A percentile compares a stretch with the other conserved stretches of the same genome.
These are phyloP conservation scores for Rubus idaeus DNA, from an alignment of 306 rosid species.

Conservation along the genomic window DNA sequence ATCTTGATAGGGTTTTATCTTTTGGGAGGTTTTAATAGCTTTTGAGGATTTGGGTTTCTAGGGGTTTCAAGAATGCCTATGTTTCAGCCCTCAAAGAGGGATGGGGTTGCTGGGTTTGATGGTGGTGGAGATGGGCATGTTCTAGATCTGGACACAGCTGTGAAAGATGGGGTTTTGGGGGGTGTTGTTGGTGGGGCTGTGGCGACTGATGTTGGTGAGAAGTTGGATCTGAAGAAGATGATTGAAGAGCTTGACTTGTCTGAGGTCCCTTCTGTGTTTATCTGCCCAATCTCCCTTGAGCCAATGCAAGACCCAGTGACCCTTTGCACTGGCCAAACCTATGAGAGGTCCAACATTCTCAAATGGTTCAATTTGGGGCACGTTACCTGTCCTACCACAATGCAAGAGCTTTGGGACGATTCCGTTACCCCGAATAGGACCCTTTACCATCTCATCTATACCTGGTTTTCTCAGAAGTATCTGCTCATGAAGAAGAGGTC, in stretches of 20 bases:
- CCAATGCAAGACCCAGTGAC: slow-evolving; percentile 90
- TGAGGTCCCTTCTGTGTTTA: slow-evolving; percentile 69
- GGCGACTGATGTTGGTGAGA: slow-evolving; percentile 44
- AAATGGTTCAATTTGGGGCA: slow-evolving; percentile 76
- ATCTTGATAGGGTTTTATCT: not conserved
- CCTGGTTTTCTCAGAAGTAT: slow-evolving; percentile 79
- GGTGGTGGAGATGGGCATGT: slow-evolving; percentile 70
- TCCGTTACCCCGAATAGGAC: slow-evolving; percentile 68
- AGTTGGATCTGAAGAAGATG: slow-evolving; percentile 76
- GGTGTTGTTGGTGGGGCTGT: slow-evolving; percentile 52
- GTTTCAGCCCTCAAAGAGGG: slow-evolving; percentile 59
- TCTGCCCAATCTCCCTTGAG: slow-evolving; percentile 81
- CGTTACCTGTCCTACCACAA: slow-evolving; percentile 73
- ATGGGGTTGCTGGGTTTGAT: slow-evolving; percentile 50
- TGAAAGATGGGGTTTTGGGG: slow-evolving; percentile 68
- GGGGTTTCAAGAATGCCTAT: slow-evolving; percentile 57
- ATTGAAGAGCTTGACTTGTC: slow-evolving; percentile 66
- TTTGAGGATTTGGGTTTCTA: slow-evolving; percentile 20
- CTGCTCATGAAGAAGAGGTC: slow-evolving; percentile 67
- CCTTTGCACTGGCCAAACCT: slow-evolving; percentile 80
- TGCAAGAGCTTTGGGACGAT: slow-evolving; percentile 93
- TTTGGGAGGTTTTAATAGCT: slow-evolving; percentile 5
- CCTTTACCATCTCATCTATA: slow-evolving; percentile 50
- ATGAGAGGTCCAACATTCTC: slow-evolving; percentile 73
- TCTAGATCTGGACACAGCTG: slow-evolving; percentile 81